Evolutionary conservation across 1,139 yeast genomes (phyloP), one percentile per base, ranked within the genome.

Genomic region (Hanseniaspora gamundiae): DNA sequence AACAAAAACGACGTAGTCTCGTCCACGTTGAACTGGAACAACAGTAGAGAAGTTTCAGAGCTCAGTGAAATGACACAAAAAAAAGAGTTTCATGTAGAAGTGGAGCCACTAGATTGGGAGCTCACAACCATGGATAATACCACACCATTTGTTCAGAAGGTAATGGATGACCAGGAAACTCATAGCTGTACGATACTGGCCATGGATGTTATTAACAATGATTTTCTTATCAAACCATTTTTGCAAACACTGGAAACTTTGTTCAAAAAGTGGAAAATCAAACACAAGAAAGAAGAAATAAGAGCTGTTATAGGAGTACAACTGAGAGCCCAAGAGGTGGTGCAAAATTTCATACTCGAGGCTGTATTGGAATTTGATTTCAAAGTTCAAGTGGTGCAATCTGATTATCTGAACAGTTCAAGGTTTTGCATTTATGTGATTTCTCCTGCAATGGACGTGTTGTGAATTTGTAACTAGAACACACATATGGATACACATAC

Each of bases 131-230:
- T 24, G n/a, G 17, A 22, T 11, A 36, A 22, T 6, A 21, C 17
- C 22, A 17, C 39, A 7, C 28, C 28, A 10, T 21, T 22, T 26
- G 20, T 31, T 2, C 13, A 9, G 13, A 19, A 29, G 3, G 38
- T 14, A 3, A 1, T 29, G 7, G 38, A 24, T 2, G 13, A 14
- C 10, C 5, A 27, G 2, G 17, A 30, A 11, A 22, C 2, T 2
- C 13, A 5, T 3, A 3, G 13, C 2, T 20, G 39, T 13, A 26
- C 35, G 3, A 30, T 44, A 10, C 30, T 60, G 4, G 62, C 64
- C 8, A 53, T 60, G 57, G 65, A 60, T 47, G 64, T 59, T 6
- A 55, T 60, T 5, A 60, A 60, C 52, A 60, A 60, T 41, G 63
- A 58, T 31, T 60, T 50, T 40, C 47, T 60, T 14, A 58, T 60